Evolutionary conservation across 805 yeast species (phyloP).

Genomic region (Myxozyma monticola): DNA sequence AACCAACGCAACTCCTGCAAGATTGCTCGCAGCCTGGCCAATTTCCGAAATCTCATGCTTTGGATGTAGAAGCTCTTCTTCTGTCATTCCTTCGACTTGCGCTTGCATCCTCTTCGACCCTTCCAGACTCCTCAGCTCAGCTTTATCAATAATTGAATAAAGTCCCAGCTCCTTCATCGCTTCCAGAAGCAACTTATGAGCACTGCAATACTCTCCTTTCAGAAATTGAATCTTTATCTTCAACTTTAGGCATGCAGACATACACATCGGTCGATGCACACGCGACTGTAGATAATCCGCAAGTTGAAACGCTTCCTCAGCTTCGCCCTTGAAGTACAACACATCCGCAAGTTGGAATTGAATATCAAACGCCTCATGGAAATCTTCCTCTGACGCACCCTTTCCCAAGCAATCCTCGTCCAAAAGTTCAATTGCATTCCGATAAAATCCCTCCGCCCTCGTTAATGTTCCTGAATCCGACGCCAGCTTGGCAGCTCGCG

Average conservation of each 20-base stretch:
- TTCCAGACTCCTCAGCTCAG: constrained; percentile 1
- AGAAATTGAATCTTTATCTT: constrained; percentile 7
- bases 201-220: constrained; percentile 10
- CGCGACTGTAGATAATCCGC: background rate
- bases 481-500: constrained; percentile 14
- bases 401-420: constrained; percentile 20
- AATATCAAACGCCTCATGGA: constrained; percentile 19
- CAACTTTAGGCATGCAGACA: constrained; percentile 8
- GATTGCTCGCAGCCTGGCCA: background rate
- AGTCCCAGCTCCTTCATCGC: constrained; percentile 8
- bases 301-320: constrained; percentile 5
- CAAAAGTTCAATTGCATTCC: constrained; percentile 17
- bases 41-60: background rate
- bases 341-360: constrained; percentile 14
- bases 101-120: constrained; percentile 15
- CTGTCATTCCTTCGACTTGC: constrained; percentile 11
- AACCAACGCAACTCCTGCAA: constrained; percentile 10
- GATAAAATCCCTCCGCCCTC: constrained; percentile 15
- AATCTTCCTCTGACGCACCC: constrained; percentile 14
- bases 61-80: constrained; percentile 18
- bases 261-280: background rate
- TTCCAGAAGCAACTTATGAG: background rate
- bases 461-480: constrained; percentile 15
- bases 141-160: background rate
- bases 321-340: constrained; percentile 15